These are phyloP conservation scores for Xylaria sp. DNA, from an alignment of 2,329 filamentous ascomycete species.

Conservation along the genomic window DNA sequence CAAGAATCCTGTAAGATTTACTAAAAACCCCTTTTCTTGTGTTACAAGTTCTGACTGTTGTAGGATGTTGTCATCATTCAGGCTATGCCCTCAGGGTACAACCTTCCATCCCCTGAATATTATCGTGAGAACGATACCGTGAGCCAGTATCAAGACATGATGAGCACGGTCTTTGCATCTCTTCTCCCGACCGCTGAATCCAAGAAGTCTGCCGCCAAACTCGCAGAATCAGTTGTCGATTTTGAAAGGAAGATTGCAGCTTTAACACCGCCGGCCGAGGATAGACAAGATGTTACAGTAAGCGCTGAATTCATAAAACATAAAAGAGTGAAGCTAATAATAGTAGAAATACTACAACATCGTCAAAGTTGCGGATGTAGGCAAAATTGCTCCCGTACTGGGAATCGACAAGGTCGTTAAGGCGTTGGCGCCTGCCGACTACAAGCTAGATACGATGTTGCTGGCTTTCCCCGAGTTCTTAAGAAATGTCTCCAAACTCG, in stretches of 20 bases:
- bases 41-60: conserved; percentile 2
- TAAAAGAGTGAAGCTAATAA: conserved; percentile 9
- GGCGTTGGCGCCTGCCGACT: conserved; percentile 46
- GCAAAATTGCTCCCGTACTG: conserved; percentile 51
- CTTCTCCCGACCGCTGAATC: conserved; percentile 28
- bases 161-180: conserved; percentile 36
- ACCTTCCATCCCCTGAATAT: conserved; percentile 58
- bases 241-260: conserved; percentile 58
- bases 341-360: conserved; percentile 60
- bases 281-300: conserved; percentile 55
- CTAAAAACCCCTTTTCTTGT: not conserved
- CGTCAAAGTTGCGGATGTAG: conserved; percentile 50
- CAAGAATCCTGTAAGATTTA: conserved; percentile 34
- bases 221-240: conserved; percentile 43
- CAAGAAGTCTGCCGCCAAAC: conserved; percentile 23
- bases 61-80: conserved; percentile 34
- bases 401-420: conserved; percentile 48
- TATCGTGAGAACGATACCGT: conserved; percentile 52
- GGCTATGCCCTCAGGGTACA: conserved; percentile 43
- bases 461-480: conserved; percentile 57
- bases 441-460: conserved; percentile 50
- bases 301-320: conserved; percentile 12
- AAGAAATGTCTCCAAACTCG: conserved; percentile 49
- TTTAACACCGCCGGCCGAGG: conserved; percentile 52
- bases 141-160: conserved; percentile 43